A percentile compares a stretch with the other conserved stretches of the same genome.
Conservation (phyloP, 305 asterid genomes). For the Caryopteris hybrid region DNA sequence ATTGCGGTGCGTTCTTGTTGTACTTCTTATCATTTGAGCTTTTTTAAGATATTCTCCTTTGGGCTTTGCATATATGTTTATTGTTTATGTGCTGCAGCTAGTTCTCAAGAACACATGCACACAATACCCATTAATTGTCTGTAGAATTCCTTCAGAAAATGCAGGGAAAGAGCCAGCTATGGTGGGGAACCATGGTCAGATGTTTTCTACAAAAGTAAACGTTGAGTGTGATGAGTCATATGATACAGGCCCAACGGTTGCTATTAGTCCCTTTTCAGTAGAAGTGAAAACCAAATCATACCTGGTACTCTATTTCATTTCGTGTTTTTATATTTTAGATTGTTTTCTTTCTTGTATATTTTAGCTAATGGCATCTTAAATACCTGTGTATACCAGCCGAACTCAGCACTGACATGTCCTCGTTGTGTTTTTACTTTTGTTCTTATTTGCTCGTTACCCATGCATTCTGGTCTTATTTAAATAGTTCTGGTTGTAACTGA, state of each 20-base stretch:
- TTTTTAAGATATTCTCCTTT: neutral
- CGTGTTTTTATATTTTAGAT: neutral
- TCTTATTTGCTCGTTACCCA: neutral
- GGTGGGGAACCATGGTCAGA: neutral
- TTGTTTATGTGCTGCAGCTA: neutral
- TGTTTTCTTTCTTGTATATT: neutral
- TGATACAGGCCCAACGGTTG: neutral
- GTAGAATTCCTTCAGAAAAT: neutral
- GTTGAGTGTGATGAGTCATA: conserved; percentile 22
- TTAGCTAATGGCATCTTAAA: neutral
- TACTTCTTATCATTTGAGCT: neutral
- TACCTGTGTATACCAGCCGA: neutral
- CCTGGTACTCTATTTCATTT: conserved; percentile 30
- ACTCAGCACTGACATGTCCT: neutral
- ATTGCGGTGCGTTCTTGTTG: conserved; percentile 5
- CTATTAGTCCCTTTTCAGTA: conserved; percentile 15
- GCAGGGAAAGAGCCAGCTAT: conserved; percentile 18
- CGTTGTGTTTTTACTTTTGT: neutral
- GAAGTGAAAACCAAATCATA: conserved; percentile 27
- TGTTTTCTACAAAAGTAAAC: conserved; percentile 20
- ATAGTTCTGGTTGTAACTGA: neutral
- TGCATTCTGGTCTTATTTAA: neutral
- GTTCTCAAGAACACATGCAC: neutral
- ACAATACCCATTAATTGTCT: conserved; percentile 9
- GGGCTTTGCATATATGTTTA: neutral